phyloP scores from a whole-genome alignment of 2,329 filamentous ascomycete species.

The Fusarium lyarnte region DNA sequence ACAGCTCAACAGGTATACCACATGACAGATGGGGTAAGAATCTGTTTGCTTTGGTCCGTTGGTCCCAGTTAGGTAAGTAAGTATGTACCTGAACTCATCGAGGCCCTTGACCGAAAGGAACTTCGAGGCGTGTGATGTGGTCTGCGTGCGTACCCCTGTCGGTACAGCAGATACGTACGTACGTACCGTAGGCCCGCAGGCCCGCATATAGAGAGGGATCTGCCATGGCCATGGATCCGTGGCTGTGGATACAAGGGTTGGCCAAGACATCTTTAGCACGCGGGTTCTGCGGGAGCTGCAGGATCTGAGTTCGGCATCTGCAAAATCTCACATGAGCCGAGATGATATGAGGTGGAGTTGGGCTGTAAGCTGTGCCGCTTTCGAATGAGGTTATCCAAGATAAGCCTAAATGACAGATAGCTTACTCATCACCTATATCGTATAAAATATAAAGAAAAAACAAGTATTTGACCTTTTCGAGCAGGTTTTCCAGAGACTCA shows the following conservation, averaged over 20 bases:
- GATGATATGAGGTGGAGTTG: background rate
- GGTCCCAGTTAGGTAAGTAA: background rate
- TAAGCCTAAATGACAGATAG: background rate
- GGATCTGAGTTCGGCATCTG: slow-evolving; percentile 33
- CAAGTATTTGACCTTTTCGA: background rate
- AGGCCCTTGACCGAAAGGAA: slow-evolving; percentile 2
- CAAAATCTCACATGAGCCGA: slow-evolving; percentile 26
- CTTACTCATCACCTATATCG: background rate
- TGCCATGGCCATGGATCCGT: slow-evolving; percentile 16
- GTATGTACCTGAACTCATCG: slow-evolving; percentile 12
- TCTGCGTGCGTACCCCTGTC: slow-evolving; percentile 7
- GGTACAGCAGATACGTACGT: background rate
- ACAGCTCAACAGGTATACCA: slow-evolving; percentile 5
- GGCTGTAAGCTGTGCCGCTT: background rate
- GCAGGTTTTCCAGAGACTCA: background rate
- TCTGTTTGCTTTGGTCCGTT: background rate
- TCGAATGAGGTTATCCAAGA: background rate
- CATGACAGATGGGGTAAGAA: slow-evolving; percentile 18
- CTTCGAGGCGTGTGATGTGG: slow-evolving; percentile 7
- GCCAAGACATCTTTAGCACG: slow-evolving; percentile 32
- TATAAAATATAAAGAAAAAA: background rate
- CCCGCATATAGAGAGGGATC: slow-evolving; percentile 25
- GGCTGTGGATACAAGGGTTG: slow-evolving; percentile 27
- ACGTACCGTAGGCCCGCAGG: slow-evolving; percentile 11
- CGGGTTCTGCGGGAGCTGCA: slow-evolving; percentile 35